Percentiles rank a stretch among this genome's conserved stretches.
phyloP scores from a whole-genome alignment of 1,139 yeast genomes.

The Nakaseomyces uthaithaninus region DNA sequence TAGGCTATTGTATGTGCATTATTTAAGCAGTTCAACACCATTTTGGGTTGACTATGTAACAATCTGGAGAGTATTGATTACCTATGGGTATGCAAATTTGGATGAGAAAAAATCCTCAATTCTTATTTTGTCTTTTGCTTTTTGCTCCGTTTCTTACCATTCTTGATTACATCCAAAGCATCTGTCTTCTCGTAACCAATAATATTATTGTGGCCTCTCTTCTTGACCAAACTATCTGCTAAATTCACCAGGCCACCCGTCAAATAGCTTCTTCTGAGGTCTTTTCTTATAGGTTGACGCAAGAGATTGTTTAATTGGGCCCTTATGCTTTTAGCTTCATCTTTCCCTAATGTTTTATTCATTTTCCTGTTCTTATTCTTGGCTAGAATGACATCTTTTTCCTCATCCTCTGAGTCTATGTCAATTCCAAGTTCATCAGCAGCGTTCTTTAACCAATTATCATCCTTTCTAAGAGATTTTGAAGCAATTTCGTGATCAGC shows the following conservation, averaged over 20 bases:
- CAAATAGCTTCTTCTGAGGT: conserved; percentile 63
- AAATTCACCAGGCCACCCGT: conserved; percentile 79
- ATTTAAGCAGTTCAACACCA: too few species aligned
- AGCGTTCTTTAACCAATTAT: conserved; percentile 77
- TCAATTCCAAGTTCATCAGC: conserved; percentile 90
- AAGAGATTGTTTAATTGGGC: conserved; percentile 53
- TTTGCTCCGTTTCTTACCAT: conserved; percentile 24
- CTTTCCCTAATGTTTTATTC: conserved; percentile 45
- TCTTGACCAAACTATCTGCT: conserved; percentile 75
- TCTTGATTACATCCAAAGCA: conserved; percentile 61
- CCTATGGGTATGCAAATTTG: too few species aligned
- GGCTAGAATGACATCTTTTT: conserved; percentile 53
- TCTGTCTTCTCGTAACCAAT: conserved; percentile 61
- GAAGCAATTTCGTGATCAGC: conserved; percentile 62
- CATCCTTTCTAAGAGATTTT: conserved; percentile 59
- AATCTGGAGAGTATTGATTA: too few species aligned
- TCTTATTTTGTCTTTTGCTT: conserved; percentile 19
- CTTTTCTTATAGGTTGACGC: conserved; percentile 54
- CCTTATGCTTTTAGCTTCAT: conserved; percentile 42
- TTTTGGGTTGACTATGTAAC: too few species aligned
- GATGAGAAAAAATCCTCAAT: too few species aligned
- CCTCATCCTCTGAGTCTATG: conserved; percentile 42
- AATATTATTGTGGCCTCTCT: conserved; percentile 59
- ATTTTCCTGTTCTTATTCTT: conserved; percentile 56
- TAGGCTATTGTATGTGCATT: too few species aligned